Conservation (phyloP, 768 basidiomycete species). For the Russula sp. region DNA sequence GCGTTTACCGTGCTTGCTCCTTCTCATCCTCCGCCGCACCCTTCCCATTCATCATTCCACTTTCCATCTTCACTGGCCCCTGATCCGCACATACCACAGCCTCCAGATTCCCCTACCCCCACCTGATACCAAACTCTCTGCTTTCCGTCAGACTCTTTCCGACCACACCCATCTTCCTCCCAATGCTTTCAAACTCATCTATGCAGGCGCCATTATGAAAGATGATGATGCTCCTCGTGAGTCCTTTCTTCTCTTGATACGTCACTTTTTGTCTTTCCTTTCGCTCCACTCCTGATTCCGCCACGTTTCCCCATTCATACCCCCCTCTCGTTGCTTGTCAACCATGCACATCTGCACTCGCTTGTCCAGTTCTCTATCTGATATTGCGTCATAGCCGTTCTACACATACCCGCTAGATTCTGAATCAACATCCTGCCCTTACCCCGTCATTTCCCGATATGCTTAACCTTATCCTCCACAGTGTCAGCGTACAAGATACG, state of each 20-base stretch:
- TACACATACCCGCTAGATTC: background rate
- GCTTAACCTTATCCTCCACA: constrained; percentile 26
- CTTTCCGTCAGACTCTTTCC: constrained; percentile 55
- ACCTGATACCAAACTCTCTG: constrained; percentile 48
- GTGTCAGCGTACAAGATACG: constrained; percentile 73
- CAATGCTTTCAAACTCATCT: constrained; percentile 76
- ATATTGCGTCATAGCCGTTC: constrained; percentile 13
- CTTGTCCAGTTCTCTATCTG: background rate
- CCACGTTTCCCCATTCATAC: constrained; percentile 9
- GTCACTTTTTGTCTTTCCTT: background rate
- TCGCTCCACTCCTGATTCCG: constrained; percentile 18
- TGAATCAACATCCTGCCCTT: background rate
- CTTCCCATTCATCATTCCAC: background rate
- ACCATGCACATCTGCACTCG: background rate
- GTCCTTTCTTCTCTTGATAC: constrained; percentile 24
- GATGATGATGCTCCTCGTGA: constrained; percentile 64
- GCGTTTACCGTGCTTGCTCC: constrained; percentile 10
- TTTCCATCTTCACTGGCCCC: constrained; percentile 1
- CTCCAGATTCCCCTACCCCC: constrained; percentile 50
- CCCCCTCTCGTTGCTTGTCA: background rate
- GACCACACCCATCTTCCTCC: constrained; percentile 66
- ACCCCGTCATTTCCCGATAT: constrained; percentile 18
- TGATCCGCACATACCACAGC: constrained; percentile 25
- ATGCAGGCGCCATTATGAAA: constrained; percentile 85
- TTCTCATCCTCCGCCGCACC: constrained; percentile 6